Percentiles rank a stretch among this genome's conserved stretches.
phyloP scores from a whole-genome alignment of 345 rosid species.

The Pistacia atlantica region DNA sequence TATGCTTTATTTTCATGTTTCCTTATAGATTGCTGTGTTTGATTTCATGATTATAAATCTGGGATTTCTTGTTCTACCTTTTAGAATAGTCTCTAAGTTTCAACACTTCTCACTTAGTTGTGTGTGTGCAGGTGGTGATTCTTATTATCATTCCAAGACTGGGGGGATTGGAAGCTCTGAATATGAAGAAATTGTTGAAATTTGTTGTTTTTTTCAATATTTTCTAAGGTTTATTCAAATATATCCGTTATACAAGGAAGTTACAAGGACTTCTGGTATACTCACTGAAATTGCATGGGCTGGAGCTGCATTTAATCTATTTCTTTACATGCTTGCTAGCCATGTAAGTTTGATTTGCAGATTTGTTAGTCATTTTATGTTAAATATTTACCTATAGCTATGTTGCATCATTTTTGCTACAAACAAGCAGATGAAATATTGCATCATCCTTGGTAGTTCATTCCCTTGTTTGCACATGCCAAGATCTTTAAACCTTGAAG shows the following conservation, averaged over 20 bases:
- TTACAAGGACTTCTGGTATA: constrained; percentile 84
- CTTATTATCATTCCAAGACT: constrained; percentile 56
- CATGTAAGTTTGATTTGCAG: constrained; percentile 55
- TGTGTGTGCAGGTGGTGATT: constrained; percentile 55
- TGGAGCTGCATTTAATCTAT: constrained; percentile 90
- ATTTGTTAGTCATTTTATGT: neutral
- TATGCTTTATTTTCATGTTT: no score
- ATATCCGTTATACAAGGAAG: constrained; percentile 81
- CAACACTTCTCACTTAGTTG: neutral
- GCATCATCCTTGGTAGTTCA: no score
- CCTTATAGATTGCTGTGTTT: no score
- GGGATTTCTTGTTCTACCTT: no score
- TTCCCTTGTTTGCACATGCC: neutral
- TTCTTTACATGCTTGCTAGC: constrained; percentile 98
- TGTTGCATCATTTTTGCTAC: no score
- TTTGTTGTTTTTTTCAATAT: constrained; percentile 78
- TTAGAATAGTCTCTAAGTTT: no score
- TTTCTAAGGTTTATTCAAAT: constrained; percentile 77
- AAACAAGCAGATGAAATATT: no score
- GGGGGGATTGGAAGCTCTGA: constrained; percentile 50
- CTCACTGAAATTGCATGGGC: constrained; percentile 96
- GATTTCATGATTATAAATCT: no score
- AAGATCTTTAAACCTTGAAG: neutral
- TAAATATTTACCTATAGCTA: no score
- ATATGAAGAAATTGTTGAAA: constrained; percentile 72